Evolutionary conservation across 768 basidiomycete species (phyloP), one percentile per base, ranked within the genome.

Genomic region (Russula earlei): DNA sequence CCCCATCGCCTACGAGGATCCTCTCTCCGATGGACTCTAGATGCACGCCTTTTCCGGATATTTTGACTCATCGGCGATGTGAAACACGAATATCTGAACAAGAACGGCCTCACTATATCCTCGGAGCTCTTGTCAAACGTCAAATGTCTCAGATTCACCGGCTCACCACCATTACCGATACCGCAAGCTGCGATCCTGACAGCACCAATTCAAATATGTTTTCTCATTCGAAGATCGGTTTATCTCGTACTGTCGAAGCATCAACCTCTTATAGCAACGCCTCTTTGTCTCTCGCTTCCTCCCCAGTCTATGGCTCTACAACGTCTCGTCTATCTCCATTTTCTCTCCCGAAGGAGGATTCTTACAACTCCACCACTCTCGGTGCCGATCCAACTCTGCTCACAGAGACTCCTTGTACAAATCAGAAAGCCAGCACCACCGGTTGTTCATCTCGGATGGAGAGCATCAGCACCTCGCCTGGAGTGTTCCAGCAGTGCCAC

Each of bases 331-430:
- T 24, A 25, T n/a, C n/a, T 36, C 45, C 10, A 42, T 53, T 10
- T 57, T n/a, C n/a, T n/a, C n/a, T n/a, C n/a, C n/a, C 56, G 3
- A 48, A 52, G 33, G 25, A 36, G 24, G 56, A 48, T 25, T 9
- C 53, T 8, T 52, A 57, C 22, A 37, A 41, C 10, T 22, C 45
- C 22, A 52, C 40, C 7, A 22, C 33, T 17, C 11, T 33, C 3
- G 10, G 8, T 14, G 5, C 22, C 4, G 20, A 12, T 11, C 14
- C 19, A 27, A 24, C 10, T 17, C 11, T 20, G 9, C 12, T 29
- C 20, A 15, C 25, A 7, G 22, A 14, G 9, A 22, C 37, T 33
- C 19, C 24, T 52, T 12, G 14, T 38, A 24, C 9, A 12, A 10
- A 1, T 5, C 20, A 40, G 33, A 22, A 52, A 25, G 17, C n/a